A percentile compares a stretch with the other conserved stretches of the same genome.
phyloP scores from a whole-genome alignment of 2,329 filamentous ascomycete genomes.

The Nothophoma quercina region DNA sequence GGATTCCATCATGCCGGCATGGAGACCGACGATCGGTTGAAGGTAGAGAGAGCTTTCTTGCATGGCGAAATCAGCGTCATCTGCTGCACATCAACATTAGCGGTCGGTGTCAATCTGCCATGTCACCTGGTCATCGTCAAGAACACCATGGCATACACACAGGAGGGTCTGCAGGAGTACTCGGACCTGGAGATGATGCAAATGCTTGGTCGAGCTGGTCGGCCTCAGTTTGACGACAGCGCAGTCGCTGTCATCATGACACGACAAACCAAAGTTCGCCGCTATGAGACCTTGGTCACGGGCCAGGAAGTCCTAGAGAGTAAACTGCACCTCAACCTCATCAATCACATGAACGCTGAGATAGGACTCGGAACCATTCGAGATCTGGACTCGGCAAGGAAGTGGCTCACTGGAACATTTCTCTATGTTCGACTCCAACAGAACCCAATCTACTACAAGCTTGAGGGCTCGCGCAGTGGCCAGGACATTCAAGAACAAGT shows the following conservation, averaged over 20 bases:
- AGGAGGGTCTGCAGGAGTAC: conserved; percentile 69
- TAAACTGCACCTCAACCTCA: conserved; percentile 77
- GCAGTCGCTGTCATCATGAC: conserved; percentile 84
- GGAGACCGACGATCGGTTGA: conserved; percentile 66
- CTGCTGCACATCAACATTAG: conserved; percentile 85
- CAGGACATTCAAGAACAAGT: conserved; percentile 68
- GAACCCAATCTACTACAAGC: conserved; percentile 75
- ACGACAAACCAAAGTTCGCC: conserved; percentile 65
- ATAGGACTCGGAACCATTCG: conserved; percentile 77
- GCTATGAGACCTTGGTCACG: conserved; percentile 77
- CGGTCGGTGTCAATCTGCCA: conserved; percentile 83
- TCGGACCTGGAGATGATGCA: conserved; percentile 88
- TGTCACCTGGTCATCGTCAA: conserved; percentile 86
- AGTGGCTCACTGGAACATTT: conserved; percentile 81
- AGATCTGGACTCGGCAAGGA: conserved; percentile 69
- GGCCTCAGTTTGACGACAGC: conserved; percentile 81
- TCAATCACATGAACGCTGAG: conserved; percentile 86
- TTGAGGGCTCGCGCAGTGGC: conserved; percentile 62
- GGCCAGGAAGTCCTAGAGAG: conserved; percentile 80
- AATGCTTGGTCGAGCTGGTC: conserved; percentile 84
- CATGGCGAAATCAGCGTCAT: conserved; percentile 78
- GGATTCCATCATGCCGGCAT: conserved; percentile 86
- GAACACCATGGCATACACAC: conserved; percentile 71
- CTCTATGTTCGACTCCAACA: conserved; percentile 75
- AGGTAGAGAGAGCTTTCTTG: conserved; percentile 73